These are phyloP conservation scores for Schwanniomyces yamadae DNA, from an alignment of 805 yeast species.

Conservation along the genomic window DNA sequence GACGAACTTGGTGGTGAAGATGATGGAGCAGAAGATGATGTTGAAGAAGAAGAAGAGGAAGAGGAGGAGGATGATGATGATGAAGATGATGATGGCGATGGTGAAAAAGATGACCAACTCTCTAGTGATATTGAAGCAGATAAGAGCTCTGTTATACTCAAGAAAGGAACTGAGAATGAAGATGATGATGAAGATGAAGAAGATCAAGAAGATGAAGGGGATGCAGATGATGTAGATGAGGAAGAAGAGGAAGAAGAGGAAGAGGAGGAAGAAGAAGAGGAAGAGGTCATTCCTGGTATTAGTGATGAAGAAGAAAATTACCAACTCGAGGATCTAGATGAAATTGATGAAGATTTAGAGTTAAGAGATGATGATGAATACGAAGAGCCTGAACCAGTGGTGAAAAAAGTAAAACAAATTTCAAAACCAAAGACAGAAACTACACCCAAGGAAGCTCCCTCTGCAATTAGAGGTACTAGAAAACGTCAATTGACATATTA, in stretches of 20 bases:
- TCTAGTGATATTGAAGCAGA: conserved; percentile 3
- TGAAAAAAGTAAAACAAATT: conserved; percentile 1
- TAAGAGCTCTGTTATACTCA: conserved; percentile 5
- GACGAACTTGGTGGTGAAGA: conserved; percentile 9
- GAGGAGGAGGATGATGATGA: conserved; percentile 11
- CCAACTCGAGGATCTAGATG: conserved; percentile 35
- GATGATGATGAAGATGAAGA: conserved; percentile 8
- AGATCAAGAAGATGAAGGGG: conserved; percentile 13
- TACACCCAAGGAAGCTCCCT: neutral
- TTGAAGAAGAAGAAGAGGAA: conserved; percentile 10
- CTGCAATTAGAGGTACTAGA: conserved; percentile 24
- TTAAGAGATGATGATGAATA: conserved; percentile 26
- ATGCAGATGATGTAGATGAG: conserved; percentile 18
- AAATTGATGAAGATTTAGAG: conserved; percentile 37
- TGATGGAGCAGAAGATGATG: conserved; percentile 7
- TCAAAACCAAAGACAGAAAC: conserved; percentile 2
- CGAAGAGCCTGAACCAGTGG: conserved; percentile 11
- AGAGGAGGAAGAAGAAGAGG: conserved; percentile 24
- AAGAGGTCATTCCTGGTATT: conserved; percentile 19
- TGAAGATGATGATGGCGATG: conserved; percentile 15
- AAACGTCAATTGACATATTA: conserved; percentile 39
- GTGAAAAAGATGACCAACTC: too few species aligned
- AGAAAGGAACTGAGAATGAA: conserved; percentile 8
- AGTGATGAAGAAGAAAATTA: conserved; percentile 32
- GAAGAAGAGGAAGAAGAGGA: conserved; percentile 17